A percentile compares a stretch with the other conserved stretches of the same genome.
These are phyloP conservation scores for Plasmodium malariae DNA, from an alignment of 169 alveolate genomes.

Conservation along the genomic window DNA sequence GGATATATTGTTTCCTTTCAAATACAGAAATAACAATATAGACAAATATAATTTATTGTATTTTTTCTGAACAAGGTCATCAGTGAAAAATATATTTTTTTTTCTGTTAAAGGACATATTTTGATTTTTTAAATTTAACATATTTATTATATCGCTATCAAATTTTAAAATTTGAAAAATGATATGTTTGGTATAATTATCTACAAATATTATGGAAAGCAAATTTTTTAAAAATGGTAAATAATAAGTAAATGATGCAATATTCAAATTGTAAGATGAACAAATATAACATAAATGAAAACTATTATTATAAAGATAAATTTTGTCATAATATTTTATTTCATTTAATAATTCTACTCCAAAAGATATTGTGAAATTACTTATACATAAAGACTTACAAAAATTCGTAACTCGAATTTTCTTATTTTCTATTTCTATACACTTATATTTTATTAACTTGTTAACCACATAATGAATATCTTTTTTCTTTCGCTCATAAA, in stretches of 20 bases:
- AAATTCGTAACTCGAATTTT: slow-evolving; percentile 31
- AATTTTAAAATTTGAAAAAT: slow-evolving; percentile 50
- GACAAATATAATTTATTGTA: slow-evolving; percentile 47
- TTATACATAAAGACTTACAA: slow-evolving; percentile 45
- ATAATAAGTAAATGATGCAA: slow-evolving; percentile 29
- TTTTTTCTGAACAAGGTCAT: slow-evolving; percentile 23
- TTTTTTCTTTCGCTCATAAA: slow-evolving; percentile 30
- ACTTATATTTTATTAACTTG: slow-evolving; percentile 23
- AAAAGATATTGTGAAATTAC: slow-evolving; percentile 38
- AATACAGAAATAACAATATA: slow-evolving; percentile 30
- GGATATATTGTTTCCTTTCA: neutral
- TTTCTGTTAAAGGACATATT: slow-evolving; percentile 1
- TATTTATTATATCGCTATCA: slow-evolving; percentile 65
- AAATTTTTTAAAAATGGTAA: slow-evolving; percentile 38
- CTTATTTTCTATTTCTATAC: slow-evolving; percentile 29
- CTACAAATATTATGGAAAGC: slow-evolving; percentile 16
- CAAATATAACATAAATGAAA: slow-evolving; percentile 70
- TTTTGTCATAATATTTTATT: slow-evolving; percentile 25
- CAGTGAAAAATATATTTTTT: slow-evolving; percentile 7
- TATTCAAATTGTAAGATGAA: slow-evolving; percentile 28
- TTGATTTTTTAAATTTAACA: slow-evolving; percentile 34
- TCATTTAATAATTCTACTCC: slow-evolving; percentile 43
- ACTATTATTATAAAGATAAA: slow-evolving; percentile 24
- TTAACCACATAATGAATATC: slow-evolving; percentile 19
- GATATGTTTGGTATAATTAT: slow-evolving; percentile 35